Evolutionary conservation across 441 rosid genomes (phyloP).

Genomic region (Jatropha multifida): DNA sequence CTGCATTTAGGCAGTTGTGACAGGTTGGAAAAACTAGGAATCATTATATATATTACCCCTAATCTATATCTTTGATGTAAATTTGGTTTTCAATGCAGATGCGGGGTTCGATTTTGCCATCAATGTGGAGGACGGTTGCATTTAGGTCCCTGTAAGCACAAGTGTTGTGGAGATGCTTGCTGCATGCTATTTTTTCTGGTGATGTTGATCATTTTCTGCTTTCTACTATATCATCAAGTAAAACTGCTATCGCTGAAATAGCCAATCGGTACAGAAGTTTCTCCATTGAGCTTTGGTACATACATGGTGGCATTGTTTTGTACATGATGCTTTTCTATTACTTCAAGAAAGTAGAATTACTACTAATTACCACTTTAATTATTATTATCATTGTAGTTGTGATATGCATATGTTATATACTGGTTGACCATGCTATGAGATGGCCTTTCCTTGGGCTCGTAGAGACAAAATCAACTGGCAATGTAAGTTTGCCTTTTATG

Average conservation of each 20-base stretch:
- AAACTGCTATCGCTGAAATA: neutral
- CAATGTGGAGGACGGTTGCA: conserved; percentile 28
- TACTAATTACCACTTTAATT: neutral
- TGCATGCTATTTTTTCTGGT: conserved; percentile 5
- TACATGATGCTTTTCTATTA: conserved; percentile 3
- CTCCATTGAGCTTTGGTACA: neutral
- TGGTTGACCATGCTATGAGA: no score
- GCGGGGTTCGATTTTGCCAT: conserved; percentile 32
- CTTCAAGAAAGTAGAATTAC: neutral
- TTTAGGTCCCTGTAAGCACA: conserved; percentile 17
- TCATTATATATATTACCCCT: neutral
- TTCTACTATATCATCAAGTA: conserved; percentile 15
- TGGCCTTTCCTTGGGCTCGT: no score
- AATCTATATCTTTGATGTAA: neutral
- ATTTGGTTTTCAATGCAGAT: conserved; percentile 20
- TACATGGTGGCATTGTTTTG: neutral
- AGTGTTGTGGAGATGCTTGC: conserved; percentile 16
- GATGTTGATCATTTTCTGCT: conserved; percentile 10
- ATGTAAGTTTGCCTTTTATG: no score
- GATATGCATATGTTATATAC: no score
- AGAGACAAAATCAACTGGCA: no score
- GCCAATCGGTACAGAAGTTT: neutral
- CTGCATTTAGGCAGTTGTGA: neutral
- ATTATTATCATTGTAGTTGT: no score
- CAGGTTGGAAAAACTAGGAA: neutral